Evolutionary conservation across 2,329 filamentous ascomycete genomes (phyloP), one percentile per base, ranked within the genome.

Genomic region (Dothideomycetes sp.): DNA sequence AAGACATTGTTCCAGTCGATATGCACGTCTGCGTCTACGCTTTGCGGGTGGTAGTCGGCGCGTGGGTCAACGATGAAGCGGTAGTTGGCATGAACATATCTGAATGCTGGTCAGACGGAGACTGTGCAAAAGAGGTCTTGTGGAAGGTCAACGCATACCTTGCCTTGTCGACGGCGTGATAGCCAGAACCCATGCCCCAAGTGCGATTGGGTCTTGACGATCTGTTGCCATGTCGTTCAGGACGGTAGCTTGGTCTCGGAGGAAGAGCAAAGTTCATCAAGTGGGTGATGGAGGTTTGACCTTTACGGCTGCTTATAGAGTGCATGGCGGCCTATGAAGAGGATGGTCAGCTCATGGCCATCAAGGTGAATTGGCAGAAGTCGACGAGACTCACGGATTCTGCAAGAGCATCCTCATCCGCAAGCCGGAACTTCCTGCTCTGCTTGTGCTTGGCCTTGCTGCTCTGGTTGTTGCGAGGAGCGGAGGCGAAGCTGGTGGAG

Each of bases 241-340:
- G 56, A 49, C 52, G 58, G 51, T 72, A 72, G 45, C 79, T 75
- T 16, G 81, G 81, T 35, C 84, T 77, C 31, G 83, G 79, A 16
- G 88, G 84, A 15, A 86, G 69, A 33, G 83, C 79, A 62, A 95
- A 94, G 66, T 89, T 89, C 72, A 98, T 84, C 42, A 98, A 67
- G 62, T 98, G 91, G 31, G 91, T 96, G 57, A 98, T 98, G 54
- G 85, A 94, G 39, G 87, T 95, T 62, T 95, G 89, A 39, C 91
- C 91, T 53, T 91, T 85, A 43, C 91, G 81, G 52, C 77, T 78
- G 51, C 66, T 78, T 45, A 73, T 69, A 38, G 74, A 73, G 57
- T 65, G 72, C 73, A 79, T 81, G 63, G 69, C 72, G 62, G 69
- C 69, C 75, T 73, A 52, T 49, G 27, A 31, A 33, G 12, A 10